Evolutionary conservation across 2,329 filamentous ascomycete genomes (phyloP).

Genomic region (Penicillium brevicompactum): DNA sequence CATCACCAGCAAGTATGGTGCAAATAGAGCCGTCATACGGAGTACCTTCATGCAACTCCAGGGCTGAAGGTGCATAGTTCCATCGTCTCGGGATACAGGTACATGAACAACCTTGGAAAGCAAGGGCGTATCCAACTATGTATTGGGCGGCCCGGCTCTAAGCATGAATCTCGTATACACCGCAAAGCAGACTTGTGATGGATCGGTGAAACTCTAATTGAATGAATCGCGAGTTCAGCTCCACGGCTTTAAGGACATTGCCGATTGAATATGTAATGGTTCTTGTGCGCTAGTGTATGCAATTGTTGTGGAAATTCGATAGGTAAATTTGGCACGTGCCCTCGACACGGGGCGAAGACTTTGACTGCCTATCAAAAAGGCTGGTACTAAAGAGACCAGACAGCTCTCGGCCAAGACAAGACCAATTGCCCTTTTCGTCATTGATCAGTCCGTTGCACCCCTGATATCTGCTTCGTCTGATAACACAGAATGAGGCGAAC

Average conservation of each 20-base stretch:
- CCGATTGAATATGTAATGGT: not conserved
- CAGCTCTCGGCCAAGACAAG: no score
- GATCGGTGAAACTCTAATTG: not conserved
- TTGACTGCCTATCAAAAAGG: no score
- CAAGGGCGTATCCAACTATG: not conserved
- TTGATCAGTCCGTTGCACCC: no score
- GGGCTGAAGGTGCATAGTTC: no score
- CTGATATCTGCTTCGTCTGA: no score
- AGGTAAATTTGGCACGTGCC: not conserved
- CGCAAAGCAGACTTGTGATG: not conserved
- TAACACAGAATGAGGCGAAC: not conserved
- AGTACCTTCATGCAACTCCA: not conserved
- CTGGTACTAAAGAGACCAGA: no score
- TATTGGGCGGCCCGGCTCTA: not conserved
- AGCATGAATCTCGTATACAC: not conserved
- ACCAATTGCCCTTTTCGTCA: no score
- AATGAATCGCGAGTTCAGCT: not conserved
- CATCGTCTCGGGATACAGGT: not conserved
- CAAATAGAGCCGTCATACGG: not conserved
- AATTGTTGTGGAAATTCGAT: not conserved
- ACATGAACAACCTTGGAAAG: not conserved
- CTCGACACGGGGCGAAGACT: not conserved
- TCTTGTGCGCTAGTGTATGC: not conserved
- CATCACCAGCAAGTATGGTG: no score
- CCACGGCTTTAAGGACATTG: no score